Conservation (phyloP, 2,329 filamentous ascomycete genomes). For the Fusarium abutilonis region DNA sequence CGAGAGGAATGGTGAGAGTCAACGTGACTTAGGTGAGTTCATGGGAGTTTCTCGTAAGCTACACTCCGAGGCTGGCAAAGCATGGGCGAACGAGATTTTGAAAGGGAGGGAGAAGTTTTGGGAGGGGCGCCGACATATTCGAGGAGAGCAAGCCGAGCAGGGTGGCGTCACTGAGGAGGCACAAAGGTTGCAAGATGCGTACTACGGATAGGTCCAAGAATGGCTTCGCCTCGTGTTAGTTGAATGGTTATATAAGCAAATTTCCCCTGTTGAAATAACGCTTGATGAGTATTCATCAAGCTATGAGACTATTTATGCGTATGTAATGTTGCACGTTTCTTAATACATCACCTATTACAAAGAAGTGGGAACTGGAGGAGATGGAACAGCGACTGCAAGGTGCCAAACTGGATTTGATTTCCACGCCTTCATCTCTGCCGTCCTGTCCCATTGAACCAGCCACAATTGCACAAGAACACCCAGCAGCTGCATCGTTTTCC, state of each 20-base stretch:
- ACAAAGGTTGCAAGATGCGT: slow-evolving; percentile 32
- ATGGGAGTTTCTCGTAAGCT: slow-evolving; percentile 79
- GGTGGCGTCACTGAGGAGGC: slow-evolving; percentile 50
- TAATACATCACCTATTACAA: background rate
- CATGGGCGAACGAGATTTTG: slow-evolving; percentile 81
- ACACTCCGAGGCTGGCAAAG: slow-evolving; percentile 77
- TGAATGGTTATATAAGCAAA: background rate
- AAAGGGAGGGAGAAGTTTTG: slow-evolving; percentile 79
- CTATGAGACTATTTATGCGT: too few species aligned
- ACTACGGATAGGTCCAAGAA: slow-evolving; percentile 20
- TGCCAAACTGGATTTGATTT: slow-evolving; percentile 1
- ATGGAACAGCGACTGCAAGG: background rate
- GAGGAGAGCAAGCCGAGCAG: slow-evolving; percentile 56
- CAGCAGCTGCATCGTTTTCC: background rate
- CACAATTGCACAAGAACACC: slow-evolving; percentile 15
- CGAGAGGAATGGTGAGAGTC: slow-evolving; percentile 73
- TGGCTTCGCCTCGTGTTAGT: background rate
- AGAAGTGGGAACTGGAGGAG: background rate
- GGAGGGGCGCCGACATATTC: slow-evolving; percentile 60
- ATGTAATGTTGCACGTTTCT: too few species aligned
- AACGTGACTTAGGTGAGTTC: slow-evolving; percentile 85
- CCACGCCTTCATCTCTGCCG: slow-evolving; percentile 1
- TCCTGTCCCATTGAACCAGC: slow-evolving; percentile 5
- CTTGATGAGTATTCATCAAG: too few species aligned
- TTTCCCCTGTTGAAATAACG: too few species aligned